Evolutionary conservation across 192 early-diverging fungal genomes (phyloP).

Genomic region (Coemansia sp.): DNA sequence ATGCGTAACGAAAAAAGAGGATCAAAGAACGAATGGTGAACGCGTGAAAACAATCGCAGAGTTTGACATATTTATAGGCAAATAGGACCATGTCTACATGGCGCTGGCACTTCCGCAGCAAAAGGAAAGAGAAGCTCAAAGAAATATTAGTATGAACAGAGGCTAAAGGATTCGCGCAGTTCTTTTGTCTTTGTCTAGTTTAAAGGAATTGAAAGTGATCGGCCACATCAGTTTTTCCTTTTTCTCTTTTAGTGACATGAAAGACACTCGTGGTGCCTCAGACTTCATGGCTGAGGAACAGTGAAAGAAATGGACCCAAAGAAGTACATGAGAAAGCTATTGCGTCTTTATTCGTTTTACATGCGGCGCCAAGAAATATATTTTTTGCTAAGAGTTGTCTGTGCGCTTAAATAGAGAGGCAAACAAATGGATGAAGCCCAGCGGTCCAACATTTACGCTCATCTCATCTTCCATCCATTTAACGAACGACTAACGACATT

Average conservation of each 20-base stretch:
- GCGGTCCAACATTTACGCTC: not conserved
- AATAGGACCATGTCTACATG: not conserved
- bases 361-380: not conserved
- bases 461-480: not conserved
- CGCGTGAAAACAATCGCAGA: no score
- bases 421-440: not conserved
- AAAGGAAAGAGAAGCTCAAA: not conserved
- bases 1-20: no score
- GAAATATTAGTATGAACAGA: not conserved
- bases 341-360: conserved; percentile 2
- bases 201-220: not conserved
- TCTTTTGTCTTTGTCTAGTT: not conserved
- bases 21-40: no score
- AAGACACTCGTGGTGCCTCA: conserved; percentile 1
- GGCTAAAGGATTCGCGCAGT: not conserved
- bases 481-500: not conserved
- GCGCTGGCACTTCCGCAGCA: not conserved
- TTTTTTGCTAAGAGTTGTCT: not conserved
- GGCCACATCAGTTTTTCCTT: not conserved
- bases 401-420: not conserved
- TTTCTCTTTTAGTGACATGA: conserved; percentile 1
- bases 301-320: not conserved
- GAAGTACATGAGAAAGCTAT: not conserved
- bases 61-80: not conserved
- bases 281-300: not conserved